Percentiles rank a stretch among this genome's conserved stretches.
Evolutionary conservation across 2,329 filamentous ascomycete species (phyloP).

Genomic region (Scytalidium lignicola): DNA sequence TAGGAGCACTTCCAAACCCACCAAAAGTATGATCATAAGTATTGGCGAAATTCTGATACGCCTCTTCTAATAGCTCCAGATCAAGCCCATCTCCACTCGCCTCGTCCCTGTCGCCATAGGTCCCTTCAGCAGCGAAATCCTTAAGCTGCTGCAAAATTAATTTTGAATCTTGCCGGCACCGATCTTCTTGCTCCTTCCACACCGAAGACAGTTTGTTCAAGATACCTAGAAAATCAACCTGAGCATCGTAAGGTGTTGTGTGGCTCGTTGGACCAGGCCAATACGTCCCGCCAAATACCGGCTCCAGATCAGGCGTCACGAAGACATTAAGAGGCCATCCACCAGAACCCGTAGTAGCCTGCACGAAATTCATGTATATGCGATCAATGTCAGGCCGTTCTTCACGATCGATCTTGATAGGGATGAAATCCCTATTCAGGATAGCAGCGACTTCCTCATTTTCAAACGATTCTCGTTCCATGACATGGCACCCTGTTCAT

Average conservation of each 20-base stretch:
- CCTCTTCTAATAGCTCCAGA: conserved; percentile 86
- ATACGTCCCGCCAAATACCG: conserved; percentile 94
- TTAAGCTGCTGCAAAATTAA: conserved; percentile 76
- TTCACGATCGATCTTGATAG: conserved; percentile 89
- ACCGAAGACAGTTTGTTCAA: conserved; percentile 68
- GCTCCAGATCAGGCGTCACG: conserved; percentile 85
- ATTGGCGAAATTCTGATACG: conserved; percentile 70
- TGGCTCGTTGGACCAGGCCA: conserved; percentile 59
- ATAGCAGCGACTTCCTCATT: conserved; percentile 74
- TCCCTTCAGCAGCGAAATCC: conserved; percentile 86
- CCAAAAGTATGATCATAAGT: conserved; percentile 77
- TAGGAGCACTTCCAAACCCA: conserved; percentile 76
- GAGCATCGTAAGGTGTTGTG: conserved; percentile 39
- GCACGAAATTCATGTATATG: conserved; percentile 98
- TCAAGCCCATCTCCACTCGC: conserved; percentile 67
- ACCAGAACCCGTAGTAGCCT: conserved; percentile 82
- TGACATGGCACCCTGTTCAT: conserved; percentile 71
- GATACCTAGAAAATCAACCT: conserved; percentile 78
- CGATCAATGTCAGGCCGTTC: conserved; percentile 90
- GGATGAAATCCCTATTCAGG: conserved; percentile 83
- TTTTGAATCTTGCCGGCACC: conserved; percentile 76
- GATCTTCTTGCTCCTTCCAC: conserved; percentile 80
- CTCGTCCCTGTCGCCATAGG: conserved; percentile 41
- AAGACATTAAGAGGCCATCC: conserved; percentile 98
- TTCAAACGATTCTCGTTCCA: conserved; percentile 87